phyloP scores from a whole-genome alignment of 2,329 filamentous ascomycete genomes.

The Botrytis elliptica region DNA sequence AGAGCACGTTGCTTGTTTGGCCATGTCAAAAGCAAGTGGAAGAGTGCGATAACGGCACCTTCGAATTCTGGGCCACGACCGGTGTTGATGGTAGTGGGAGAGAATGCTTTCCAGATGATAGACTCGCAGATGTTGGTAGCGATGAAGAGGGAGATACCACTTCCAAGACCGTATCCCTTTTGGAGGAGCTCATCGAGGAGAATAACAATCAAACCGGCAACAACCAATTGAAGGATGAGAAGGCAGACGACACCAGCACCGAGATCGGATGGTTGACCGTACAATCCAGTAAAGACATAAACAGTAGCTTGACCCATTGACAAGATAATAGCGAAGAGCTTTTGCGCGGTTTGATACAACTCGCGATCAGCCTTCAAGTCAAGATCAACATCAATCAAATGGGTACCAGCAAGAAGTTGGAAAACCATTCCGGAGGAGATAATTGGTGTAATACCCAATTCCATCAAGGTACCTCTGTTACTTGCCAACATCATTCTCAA shows the following conservation, averaged over 20 bases:
- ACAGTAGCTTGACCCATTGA: constrained; percentile 97
- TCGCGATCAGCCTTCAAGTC: constrained; percentile 99
- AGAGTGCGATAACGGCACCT: constrained; percentile 94
- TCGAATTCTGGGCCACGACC: constrained; percentile 98
- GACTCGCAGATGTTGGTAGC: constrained; percentile 99
- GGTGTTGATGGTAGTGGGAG: constrained; percentile 98
- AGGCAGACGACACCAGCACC: constrained; percentile 98
- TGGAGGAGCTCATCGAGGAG: constrained; percentile 98
- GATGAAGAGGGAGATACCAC: constrained; percentile 98
- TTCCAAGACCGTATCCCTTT: constrained; percentile 98
- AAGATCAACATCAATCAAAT: constrained; percentile 99
- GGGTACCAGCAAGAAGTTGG: constrained; percentile 98
- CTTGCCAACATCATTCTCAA: constrained; percentile 99
- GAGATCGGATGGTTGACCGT: constrained; percentile 93
- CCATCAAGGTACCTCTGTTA: constrained; percentile 96
- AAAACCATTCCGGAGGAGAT: constrained; percentile 99
- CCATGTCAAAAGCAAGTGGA: constrained; percentile 98
- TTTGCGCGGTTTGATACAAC: constrained; percentile 99
- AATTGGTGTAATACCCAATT: constrained; percentile 95
- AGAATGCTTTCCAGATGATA: constrained; percentile 99
- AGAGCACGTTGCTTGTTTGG: constrained; percentile 98
- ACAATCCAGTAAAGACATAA: constrained; percentile 97
- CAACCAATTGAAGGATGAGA: constrained; percentile 94
- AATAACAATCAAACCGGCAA: constrained; percentile 97
- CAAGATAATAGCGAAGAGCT: constrained; percentile 96